Percentiles rank a stretch among this genome's conserved stretches.
These are phyloP conservation scores for Podospora bellae-mahoneyi DNA, from an alignment of 495 filamentous ascomycete species.

Conservation along the genomic window DNA sequence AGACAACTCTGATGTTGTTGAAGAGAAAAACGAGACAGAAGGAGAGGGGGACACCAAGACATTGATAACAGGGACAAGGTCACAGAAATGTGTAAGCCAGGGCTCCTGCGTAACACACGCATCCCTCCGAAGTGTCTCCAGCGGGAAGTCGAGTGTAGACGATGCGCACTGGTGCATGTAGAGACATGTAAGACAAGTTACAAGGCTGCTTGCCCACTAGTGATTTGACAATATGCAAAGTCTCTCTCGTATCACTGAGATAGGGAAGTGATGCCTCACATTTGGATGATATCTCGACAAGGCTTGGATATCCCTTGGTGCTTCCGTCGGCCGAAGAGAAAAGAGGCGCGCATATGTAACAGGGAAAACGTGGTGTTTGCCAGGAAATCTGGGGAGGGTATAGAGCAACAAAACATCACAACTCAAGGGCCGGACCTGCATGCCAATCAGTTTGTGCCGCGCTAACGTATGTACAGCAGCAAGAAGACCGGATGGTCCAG, in stretches of 20 bases:
- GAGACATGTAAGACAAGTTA: no score
- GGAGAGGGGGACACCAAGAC: constrained; percentile 2
- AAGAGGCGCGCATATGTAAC: background rate
- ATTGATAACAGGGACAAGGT: background rate
- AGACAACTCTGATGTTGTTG: background rate
- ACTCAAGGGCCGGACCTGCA: background rate
- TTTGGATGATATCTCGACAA: background rate
- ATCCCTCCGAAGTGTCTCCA: background rate
- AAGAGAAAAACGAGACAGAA: constrained; percentile 4
- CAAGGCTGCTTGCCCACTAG: no score
- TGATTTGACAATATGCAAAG: background rate
- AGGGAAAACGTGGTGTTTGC: background rate
- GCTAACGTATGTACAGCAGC: background rate
- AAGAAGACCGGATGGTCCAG: background rate
- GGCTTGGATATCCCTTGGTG: background rate
- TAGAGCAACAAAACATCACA: background rate
- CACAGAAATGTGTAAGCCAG: background rate
- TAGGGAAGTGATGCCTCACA: background rate
- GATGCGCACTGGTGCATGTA: background rate
- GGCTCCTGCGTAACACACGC: background rate
- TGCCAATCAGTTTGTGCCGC: background rate
- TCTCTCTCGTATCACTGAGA: background rate
- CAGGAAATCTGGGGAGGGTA: background rate
- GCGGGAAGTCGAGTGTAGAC: background rate
- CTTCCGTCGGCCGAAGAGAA: background rate